Conservation (phyloP, 2,329 filamentous ascomycete species). For the Neofusicoccum laricinum region DNA sequence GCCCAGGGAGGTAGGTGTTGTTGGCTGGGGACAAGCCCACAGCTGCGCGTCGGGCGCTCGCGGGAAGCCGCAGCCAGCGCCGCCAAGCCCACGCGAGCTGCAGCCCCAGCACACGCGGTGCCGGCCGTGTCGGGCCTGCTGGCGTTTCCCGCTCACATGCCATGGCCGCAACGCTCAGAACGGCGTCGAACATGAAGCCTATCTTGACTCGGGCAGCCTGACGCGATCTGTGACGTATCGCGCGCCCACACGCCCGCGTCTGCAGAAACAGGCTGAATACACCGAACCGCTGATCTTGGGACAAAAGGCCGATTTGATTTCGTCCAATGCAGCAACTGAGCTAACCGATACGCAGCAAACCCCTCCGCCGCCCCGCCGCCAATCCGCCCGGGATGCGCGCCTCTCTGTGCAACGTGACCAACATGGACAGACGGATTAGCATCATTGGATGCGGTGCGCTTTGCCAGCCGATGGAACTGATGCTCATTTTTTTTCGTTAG, state of each 20-base stretch:
- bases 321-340: constrained; percentile 7
- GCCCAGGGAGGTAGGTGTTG: not conserved
- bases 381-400: not conserved
- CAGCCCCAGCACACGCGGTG: no score
- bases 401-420: constrained; percentile 7
- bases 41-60: constrained; percentile 9
- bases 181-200: not conserved
- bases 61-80: not conserved
- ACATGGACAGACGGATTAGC: not conserved
- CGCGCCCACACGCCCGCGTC: not conserved
- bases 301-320: constrained; percentile 6
- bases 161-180: not conserved
- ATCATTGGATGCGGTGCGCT: constrained; percentile 3
- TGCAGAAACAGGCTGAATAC: constrained; percentile 9
- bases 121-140: not conserved
- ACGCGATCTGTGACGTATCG: constrained; percentile 3
- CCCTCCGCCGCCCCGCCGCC: constrained; percentile 4
- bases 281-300: constrained; percentile 1
- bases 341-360: constrained; percentile 9
- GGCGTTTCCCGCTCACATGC: not conserved
- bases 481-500: constrained; percentile 18
- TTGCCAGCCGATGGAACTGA: constrained; percentile 16
- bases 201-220: not conserved
- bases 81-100: not conserved
- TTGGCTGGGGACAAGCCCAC: constrained; percentile 2